Percentiles rank a stretch among this genome's conserved stretches.
Conservation (phyloP, 1,284 basidiomycete species). For the Exobasidium cylindrosporum region DNA sequence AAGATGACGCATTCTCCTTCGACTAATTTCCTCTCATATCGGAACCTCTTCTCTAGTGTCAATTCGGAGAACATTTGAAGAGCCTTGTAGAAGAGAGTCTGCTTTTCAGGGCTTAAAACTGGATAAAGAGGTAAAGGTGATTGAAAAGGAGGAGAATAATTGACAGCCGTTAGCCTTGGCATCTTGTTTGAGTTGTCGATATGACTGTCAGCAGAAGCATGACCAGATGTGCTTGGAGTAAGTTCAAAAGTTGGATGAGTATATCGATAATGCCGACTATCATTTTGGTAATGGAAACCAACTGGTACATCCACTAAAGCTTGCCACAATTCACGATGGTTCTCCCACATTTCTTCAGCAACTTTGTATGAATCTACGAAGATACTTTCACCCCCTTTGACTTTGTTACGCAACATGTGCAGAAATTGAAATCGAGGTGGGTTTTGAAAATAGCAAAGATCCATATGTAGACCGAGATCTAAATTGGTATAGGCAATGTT, state of each 20-base stretch:
- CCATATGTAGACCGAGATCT: slow-evolving; percentile 86
- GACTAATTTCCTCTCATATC: slow-evolving; percentile 68
- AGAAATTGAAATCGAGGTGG: slow-evolving; percentile 89
- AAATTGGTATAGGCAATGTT: slow-evolving; percentile 96
- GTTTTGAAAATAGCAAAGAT: slow-evolving; percentile 58
- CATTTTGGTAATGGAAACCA: slow-evolving; percentile 87
- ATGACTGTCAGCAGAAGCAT: slow-evolving; percentile 14
- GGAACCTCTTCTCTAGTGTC: slow-evolving; percentile 63
- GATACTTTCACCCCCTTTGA: slow-evolving; percentile 78
- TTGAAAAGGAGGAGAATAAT: slow-evolving; percentile 95
- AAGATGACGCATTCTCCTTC: slow-evolving; percentile 88
- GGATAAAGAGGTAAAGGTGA: slow-evolving; percentile 61
- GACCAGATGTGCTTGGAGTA: slow-evolving; percentile 39
- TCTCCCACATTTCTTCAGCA: slow-evolving; percentile 63
- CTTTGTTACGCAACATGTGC: slow-evolving; percentile 70
- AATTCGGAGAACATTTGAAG: slow-evolving; percentile 66
- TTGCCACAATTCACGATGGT: slow-evolving; percentile 63
- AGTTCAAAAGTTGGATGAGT: slow-evolving; percentile 79
- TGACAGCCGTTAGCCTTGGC: slow-evolving; percentile 61
- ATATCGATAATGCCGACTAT: slow-evolving; percentile 76
- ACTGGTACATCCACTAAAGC: slow-evolving; percentile 68
- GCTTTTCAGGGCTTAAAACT: slow-evolving; percentile 15
- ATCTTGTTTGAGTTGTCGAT: slow-evolving; percentile 17
- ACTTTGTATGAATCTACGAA: slow-evolving; percentile 81
- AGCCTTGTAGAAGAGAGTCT: slow-evolving; percentile 57